Conservation (phyloP, 257 asterid species). For the Solanum chmielewskii region DNA sequence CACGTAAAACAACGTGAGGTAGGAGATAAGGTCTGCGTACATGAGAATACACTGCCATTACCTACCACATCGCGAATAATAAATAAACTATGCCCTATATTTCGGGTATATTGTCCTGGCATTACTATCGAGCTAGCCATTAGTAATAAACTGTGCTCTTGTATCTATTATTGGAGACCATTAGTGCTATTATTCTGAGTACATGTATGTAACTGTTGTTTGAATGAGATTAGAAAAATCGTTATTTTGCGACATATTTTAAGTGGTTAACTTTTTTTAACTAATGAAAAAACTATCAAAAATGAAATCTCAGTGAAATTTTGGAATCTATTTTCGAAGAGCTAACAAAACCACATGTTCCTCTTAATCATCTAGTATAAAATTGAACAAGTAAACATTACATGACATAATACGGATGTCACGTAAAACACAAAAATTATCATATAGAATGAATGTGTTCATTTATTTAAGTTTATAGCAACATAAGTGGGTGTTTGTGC, state of each 20-base stretch:
- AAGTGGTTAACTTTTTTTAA: no score
- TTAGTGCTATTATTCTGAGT: not conserved
- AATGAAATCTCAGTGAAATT: no score
- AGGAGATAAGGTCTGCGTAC: not conserved
- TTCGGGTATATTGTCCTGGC: not conserved
- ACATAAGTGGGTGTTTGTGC: no score
- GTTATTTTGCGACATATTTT: no score
- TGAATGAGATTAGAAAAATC: no score
- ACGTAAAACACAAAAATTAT: no score
- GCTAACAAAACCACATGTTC: not conserved
- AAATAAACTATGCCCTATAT: not conserved
- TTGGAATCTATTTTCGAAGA: not conserved
- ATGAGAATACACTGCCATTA: not conserved
- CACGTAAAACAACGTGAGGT: not conserved
- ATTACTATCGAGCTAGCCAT: not conserved
- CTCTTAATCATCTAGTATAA: no score
- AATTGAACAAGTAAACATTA: no score
- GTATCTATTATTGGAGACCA: not conserved
- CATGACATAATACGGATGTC: no score
- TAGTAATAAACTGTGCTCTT: not conserved
- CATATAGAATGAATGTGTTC: no score
- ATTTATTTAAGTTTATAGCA: no score
- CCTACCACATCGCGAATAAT: not conserved
- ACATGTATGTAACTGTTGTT: not conserved
- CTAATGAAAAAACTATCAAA: not conserved